Base-by-base conservation (phyloP, 208 protist species). In the Leishmania turanica region DNA sequence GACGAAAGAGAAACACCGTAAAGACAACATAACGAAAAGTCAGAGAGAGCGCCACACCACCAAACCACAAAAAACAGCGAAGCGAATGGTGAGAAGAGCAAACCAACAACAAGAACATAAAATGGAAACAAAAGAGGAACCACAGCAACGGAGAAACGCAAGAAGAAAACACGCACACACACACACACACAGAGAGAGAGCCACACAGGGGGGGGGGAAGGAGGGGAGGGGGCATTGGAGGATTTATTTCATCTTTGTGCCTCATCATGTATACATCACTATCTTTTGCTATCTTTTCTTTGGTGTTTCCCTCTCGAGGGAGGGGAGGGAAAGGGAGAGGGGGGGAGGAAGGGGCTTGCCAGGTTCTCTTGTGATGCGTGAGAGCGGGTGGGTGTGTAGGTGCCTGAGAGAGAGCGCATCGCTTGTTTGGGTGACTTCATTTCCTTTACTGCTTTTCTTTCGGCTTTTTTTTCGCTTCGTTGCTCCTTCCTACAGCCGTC, bases 251-350 rank as follows among this genome's bases (percentile, higher is more conserved):
- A 6, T 71, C 4, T 3, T 47, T 31, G 40, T 73, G 40, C 68
- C 68, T 51, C 68, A 49, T 51, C 24, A 73, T 17, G 68, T 73
- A 73, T 73, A 73, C 68, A 73, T 73, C 68, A 49, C 68, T 73
- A 31, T 53, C 45, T 73, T n/a, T 13, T 49, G 66, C 45, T 24
- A 19, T 72, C 45, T 54, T 31, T 51, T 73, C 51, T 53, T 13
- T 51, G 11, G n/a, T 42, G 19, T 3, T 64, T 3, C n/a, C 7
- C 7, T 68, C 31, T 40, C 62, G 62, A 7, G 58, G 58, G n/a
- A 64, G 8, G 4, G 27, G 34, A 45, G 42, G 42, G 42, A 45
- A 45, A 45, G 42, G 42, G 27, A 40, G 31, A 68, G 62, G 11
- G 62, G 62, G 58, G 15, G 19, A 24, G 37, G 21, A 37, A 21